These are phyloP conservation scores for Collariella sp. DNA, from an alignment of 495 filamentous ascomycete species.

Conservation along the genomic window DNA sequence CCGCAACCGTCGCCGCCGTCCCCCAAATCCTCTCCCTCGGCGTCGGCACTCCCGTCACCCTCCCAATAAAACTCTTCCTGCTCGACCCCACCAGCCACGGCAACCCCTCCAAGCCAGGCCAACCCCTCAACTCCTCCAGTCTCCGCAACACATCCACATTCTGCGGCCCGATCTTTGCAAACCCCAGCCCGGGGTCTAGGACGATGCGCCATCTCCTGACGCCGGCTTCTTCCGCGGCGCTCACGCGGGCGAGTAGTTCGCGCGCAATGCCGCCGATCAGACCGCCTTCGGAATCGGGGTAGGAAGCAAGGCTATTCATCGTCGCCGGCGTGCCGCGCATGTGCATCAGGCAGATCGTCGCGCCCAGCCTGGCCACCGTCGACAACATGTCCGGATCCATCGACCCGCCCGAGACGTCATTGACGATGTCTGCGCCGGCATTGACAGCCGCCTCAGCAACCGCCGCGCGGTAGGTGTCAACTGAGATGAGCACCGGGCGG, in stretches of 20 bases:
- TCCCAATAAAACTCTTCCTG: constrained; percentile 83
- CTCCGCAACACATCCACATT: constrained; percentile 71
- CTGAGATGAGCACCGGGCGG: constrained; percentile 58
- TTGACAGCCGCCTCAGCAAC: constrained; percentile 75
- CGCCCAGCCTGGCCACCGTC: constrained; percentile 70
- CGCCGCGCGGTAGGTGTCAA: constrained; percentile 84
- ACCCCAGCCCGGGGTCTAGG: constrained; percentile 88
- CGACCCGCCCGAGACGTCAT: constrained; percentile 80
- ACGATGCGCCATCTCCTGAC: constrained; percentile 89
- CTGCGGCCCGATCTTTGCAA: constrained; percentile 73
- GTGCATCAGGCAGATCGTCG: constrained; percentile 84
- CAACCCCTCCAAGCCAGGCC: constrained; percentile 57
- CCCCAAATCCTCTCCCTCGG: constrained; percentile 64
- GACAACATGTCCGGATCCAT: constrained; percentile 76
- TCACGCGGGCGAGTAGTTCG: constrained; percentile 64
- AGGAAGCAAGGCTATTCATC: constrained; percentile 62
- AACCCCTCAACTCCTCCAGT: constrained; percentile 52
- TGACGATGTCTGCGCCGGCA: constrained; percentile 88
- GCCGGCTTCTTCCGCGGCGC: constrained; percentile 72
- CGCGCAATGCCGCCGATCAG: constrained; percentile 57
- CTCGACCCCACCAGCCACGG: constrained; percentile 90
- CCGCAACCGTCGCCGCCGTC: constrained; percentile 80
- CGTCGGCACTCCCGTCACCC: constrained; percentile 60
- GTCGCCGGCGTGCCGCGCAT: constrained; percentile 84
- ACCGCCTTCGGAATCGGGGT: constrained; percentile 52